Percentiles rank a stretch among this genome's conserved stretches.
Conservation (phyloP, 2,329 filamentous ascomycete genomes). For the Claviceps sp. region DNA sequence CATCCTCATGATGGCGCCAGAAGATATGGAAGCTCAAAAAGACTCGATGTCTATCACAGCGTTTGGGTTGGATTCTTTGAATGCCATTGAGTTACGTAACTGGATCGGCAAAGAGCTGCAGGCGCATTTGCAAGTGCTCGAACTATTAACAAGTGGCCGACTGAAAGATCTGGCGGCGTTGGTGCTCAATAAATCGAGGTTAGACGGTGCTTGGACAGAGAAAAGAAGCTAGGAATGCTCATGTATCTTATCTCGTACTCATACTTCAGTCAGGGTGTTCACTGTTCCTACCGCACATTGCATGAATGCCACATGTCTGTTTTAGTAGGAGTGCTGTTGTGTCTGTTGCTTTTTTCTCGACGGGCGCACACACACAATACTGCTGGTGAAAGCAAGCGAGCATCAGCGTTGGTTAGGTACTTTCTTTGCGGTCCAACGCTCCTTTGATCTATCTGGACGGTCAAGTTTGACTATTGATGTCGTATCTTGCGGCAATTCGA, state of each 20-base stretch:
- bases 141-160: constrained; percentile 38
- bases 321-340: too few relatives aligned
- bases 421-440: too few relatives aligned
- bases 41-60: constrained; percentile 12
- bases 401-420: too few relatives aligned
- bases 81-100: constrained; percentile 39
- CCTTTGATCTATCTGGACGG: too few relatives aligned
- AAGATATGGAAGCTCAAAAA: constrained; percentile 12
- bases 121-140: constrained; percentile 37
- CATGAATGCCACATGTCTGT: too few relatives aligned
- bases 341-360: too few relatives aligned
- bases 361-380: too few relatives aligned
- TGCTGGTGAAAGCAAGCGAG: too few relatives aligned
- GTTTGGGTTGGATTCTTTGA: constrained; percentile 30
- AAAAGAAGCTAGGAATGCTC: not conserved
- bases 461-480: too few relatives aligned
- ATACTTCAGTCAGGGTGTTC: too few relatives aligned
- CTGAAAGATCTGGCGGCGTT: constrained; percentile 12
- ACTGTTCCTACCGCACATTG: too few relatives aligned
- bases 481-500: not conserved
- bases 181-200: constrained; percentile 15
- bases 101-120: constrained; percentile 32
- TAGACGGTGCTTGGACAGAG: constrained; percentile 9
- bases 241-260: too few relatives aligned
- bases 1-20: constrained; percentile 15